Evolutionary conservation across 2,329 filamentous ascomycete genomes (phyloP).

Genomic region (Canariomyces notabilis): DNA sequence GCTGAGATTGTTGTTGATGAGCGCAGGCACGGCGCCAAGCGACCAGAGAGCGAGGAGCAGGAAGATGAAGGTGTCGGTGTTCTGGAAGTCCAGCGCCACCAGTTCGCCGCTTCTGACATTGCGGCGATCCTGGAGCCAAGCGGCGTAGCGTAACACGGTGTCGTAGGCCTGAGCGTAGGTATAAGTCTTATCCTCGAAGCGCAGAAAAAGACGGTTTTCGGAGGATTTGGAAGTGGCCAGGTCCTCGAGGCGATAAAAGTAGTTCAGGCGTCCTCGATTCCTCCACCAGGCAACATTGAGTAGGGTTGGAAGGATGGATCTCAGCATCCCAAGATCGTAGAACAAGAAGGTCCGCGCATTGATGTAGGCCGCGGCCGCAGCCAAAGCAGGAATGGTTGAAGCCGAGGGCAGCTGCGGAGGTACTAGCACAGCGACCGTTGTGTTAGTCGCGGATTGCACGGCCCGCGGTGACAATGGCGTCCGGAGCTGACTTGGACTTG

Average conservation of each 20-base stretch:
- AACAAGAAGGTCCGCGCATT: slow-evolving; percentile 65
- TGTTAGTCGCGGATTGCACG: neutral
- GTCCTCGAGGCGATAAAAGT: slow-evolving; percentile 71
- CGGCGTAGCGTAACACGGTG: slow-evolving; percentile 63
- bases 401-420: slow-evolving; percentile 44
- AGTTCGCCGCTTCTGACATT: slow-evolving; percentile 66
- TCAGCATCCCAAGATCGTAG: slow-evolving; percentile 61
- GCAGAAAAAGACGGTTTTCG: slow-evolving; percentile 54
- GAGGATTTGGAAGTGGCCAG: slow-evolving; percentile 50
- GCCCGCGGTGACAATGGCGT: neutral
- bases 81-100: slow-evolving; percentile 76
- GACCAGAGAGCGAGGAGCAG: slow-evolving; percentile 75
- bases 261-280: slow-evolving; percentile 56
- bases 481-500: no score
- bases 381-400: slow-evolving; percentile 57
- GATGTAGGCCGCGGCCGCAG: slow-evolving; percentile 68
- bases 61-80: slow-evolving; percentile 73
- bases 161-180: slow-evolving; percentile 75
- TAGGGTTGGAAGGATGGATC: slow-evolving; percentile 43
- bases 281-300: slow-evolving; percentile 43
- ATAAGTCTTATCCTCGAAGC: slow-evolving; percentile 64
- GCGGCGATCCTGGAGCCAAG: slow-evolving; percentile 64
- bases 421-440: neutral
- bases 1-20: slow-evolving; percentile 81
- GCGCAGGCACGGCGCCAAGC: slow-evolving; percentile 75